These are phyloP conservation scores for Fragaria nilgerrensis DNA, from an alignment of 306 rosid species.

Conservation along the genomic window DNA sequence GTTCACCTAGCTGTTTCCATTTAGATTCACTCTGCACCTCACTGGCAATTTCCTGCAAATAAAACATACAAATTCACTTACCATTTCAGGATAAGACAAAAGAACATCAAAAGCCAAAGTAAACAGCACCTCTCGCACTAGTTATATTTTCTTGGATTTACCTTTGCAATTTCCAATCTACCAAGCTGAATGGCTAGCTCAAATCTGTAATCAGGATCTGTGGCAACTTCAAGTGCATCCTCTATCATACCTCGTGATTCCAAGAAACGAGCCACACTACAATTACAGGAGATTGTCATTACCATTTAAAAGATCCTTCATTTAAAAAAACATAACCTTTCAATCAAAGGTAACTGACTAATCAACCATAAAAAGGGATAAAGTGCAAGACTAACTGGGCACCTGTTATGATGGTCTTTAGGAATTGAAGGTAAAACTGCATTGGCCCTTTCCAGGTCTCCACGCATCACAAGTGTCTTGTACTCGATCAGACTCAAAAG, in stretches of 20 bases:
- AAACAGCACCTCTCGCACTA: conserved; percentile 12
- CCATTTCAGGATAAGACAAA: conserved; percentile 6
- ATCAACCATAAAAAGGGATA: neutral
- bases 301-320: conserved; percentile 11
- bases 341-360: neutral
- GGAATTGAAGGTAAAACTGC: conserved; percentile 95
- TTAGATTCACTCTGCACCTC: conserved; percentile 87
- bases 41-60: conserved; percentile 70
- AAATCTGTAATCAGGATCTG: conserved; percentile 93
- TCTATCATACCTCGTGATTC: conserved; percentile 99
- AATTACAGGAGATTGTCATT: conserved; percentile 25
- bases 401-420: conserved; percentile 96
- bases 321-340: conserved; percentile 7
- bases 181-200: conserved; percentile 97
- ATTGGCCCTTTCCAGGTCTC: conserved; percentile 90
- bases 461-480: conserved; percentile 99
- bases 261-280: conserved; percentile 95
- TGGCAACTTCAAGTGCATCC: conserved; percentile 97
- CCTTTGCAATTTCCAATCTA: conserved; percentile 92
- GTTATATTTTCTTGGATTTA: conserved; percentile 32
- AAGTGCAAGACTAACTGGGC: neutral
- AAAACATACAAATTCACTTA: conserved; percentile 19
- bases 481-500: conserved; percentile 96
- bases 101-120: conserved; percentile 7
- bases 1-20: conserved; percentile 99